Evolutionary conservation across 345 rosid species (phyloP).

Genomic region (Hibiscus trionum): DNA sequence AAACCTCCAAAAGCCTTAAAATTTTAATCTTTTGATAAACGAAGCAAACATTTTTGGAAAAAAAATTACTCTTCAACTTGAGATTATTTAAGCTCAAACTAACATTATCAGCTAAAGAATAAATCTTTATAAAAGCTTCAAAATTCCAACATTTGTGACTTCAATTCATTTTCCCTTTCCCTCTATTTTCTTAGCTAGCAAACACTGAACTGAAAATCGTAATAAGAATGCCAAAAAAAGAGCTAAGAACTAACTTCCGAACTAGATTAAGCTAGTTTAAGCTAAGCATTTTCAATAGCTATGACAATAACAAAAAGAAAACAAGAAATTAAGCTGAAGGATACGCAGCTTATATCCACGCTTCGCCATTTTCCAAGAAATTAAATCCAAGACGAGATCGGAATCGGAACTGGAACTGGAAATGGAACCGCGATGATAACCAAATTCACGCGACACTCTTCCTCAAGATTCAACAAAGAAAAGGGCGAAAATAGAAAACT

Average conservation of each 20-base stretch:
- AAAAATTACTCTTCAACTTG: neutral
- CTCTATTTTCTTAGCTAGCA: no score
- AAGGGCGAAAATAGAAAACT: neutral
- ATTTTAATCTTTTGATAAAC: neutral
- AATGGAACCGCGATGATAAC: neutral
- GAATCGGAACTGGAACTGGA: conserved; percentile 1
- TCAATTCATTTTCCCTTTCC: no score
- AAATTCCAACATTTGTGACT: neutral
- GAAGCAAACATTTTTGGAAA: neutral
- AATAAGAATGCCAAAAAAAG: no score
- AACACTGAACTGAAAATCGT: no score
- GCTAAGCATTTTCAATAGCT: conserved; percentile 5
- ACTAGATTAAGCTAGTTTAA: conserved; percentile 13
- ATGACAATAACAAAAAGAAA: neutral
- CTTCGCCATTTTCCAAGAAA: conserved; percentile 47
- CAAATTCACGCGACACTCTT: conserved; percentile 18
- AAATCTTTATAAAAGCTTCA: neutral
- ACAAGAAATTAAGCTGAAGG: conserved; percentile 26
- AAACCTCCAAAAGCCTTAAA: neutral
- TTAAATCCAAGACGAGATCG: conserved; percentile 19
- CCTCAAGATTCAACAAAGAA: conserved; percentile 17
- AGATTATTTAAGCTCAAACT: conserved; percentile 4
- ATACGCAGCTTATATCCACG: conserved; percentile 99
- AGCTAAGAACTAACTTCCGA: neutral
- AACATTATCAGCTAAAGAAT: neutral